These are phyloP conservation scores for Cardiospermum halicacabum DNA, from an alignment of 345 rosid species.

Conservation along the genomic window DNA sequence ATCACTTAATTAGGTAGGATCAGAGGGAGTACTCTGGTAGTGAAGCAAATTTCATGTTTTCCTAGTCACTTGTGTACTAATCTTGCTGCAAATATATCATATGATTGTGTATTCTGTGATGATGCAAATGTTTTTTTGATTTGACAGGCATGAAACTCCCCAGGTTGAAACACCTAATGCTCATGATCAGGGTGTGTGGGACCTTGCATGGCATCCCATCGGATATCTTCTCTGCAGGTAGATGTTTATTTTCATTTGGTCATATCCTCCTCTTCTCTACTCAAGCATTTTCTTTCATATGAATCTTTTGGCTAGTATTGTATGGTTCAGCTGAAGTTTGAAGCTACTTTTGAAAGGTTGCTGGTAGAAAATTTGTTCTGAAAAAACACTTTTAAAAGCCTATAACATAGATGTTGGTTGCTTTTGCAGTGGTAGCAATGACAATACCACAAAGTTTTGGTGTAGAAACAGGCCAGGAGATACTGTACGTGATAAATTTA, in stretches of 20 bases:
- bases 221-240: slow-evolving; percentile 99
- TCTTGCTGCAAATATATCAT: not conserved
- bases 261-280: not conserved
- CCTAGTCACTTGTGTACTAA: not conserved
- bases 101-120: slow-evolving; percentile 15
- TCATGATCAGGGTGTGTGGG: slow-evolving; percentile 95
- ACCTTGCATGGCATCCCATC: slow-evolving; percentile 97
- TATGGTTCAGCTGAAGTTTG: not conserved
- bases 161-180: slow-evolving; percentile 81
- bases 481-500: slow-evolving; percentile 80
- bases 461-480: slow-evolving; percentile 97
- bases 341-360: not conserved
- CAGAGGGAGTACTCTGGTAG: too few species aligned
- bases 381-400: not conserved
- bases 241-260: not conserved
- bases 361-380: not conserved
- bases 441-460: slow-evolving; percentile 95
- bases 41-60: not conserved
- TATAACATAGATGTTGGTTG: slow-evolving; percentile 11
- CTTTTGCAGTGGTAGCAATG: slow-evolving; percentile 92
- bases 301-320: not conserved
- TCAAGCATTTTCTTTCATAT: not conserved
- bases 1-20: too few species aligned
- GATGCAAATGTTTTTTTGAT: slow-evolving; percentile 17
- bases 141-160: slow-evolving; percentile 89